phyloP scores from a whole-genome alignment of 192 early-diverging fungal species.

The Gaertneriomyces sp. region DNA sequence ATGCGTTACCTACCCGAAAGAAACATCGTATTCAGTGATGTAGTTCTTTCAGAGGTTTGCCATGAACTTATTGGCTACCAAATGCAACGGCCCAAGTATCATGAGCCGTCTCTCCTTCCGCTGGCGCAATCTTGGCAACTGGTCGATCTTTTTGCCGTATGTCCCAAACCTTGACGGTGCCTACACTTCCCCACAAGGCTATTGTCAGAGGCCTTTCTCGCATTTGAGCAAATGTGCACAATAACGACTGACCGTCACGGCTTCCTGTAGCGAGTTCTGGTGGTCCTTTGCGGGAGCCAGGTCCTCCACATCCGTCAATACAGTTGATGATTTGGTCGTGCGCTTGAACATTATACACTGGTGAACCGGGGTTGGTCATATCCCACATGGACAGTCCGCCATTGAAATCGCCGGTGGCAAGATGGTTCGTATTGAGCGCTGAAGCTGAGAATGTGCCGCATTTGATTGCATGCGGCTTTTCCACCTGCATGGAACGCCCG shows the following conservation, averaged over 20 bases:
- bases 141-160: constrained; percentile 57
- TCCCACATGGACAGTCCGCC: constrained; percentile 62
- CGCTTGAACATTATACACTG: constrained; percentile 53
- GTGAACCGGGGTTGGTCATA: constrained; percentile 52
- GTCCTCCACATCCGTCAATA: constrained; percentile 61
- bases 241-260: constrained; percentile 52
- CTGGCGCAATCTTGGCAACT: constrained; percentile 57
- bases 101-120: constrained; percentile 35
- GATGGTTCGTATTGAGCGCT: constrained; percentile 43
- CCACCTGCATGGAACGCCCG: constrained; percentile 28
- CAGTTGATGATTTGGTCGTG: constrained; percentile 67
- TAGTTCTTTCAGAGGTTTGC: no score
- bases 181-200: constrained; percentile 30
- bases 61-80: constrained; percentile 44
- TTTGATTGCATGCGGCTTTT: constrained; percentile 51
- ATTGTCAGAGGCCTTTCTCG: no score
- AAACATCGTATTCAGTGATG: not conserved
- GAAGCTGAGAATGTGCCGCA: constrained; percentile 59
- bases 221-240: constrained; percentile 15
- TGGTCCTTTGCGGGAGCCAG: constrained; percentile 37
- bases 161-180: constrained; percentile 73
- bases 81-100: constrained; percentile 72
- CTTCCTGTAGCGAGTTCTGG: constrained; percentile 68
- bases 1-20: constrained; percentile 45
- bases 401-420: constrained; percentile 70